phyloP scores from a whole-genome alignment of 306 rosid species.

The Sicyos edulis region DNA sequence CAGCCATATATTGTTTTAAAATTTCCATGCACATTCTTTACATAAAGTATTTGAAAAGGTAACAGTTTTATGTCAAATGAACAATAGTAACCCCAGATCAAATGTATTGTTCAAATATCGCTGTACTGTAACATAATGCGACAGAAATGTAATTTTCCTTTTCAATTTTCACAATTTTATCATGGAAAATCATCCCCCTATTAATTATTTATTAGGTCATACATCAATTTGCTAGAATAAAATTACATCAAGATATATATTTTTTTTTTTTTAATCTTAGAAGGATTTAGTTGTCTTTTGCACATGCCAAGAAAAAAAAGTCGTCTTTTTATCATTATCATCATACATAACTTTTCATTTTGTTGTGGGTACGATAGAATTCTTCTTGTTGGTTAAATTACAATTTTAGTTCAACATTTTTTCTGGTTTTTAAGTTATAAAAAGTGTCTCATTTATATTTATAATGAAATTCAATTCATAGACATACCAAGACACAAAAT shows the following conservation, averaged over 20 bases:
- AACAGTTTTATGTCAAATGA: not conserved
- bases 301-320: too few species aligned
- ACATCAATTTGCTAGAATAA: not conserved
- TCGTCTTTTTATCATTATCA: not conserved
- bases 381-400: too few species aligned
- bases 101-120: not conserved
- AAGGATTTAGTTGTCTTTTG: not conserved
- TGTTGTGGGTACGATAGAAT: not conserved
- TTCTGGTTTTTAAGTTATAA: too few species aligned
- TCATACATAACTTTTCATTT: not conserved
- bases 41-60: not conserved
- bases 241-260: not conserved
- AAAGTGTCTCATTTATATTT: too few species aligned
- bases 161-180: constrained; percentile 7
- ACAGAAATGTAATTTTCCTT: not conserved
- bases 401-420: too few species aligned
- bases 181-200: not conserved
- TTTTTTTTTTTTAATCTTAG: not conserved
- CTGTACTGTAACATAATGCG: not conserved
- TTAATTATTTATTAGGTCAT: not conserved
- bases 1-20: not conserved
- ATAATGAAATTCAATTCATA: too few species aligned
- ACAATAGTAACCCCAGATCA: not conserved
- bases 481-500: too few species aligned
- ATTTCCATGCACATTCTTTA: not conserved